Base-by-base conservation (phyloP, 2,329 filamentous ascomycete species). In the Ophiostoma angusticollis region DNA sequence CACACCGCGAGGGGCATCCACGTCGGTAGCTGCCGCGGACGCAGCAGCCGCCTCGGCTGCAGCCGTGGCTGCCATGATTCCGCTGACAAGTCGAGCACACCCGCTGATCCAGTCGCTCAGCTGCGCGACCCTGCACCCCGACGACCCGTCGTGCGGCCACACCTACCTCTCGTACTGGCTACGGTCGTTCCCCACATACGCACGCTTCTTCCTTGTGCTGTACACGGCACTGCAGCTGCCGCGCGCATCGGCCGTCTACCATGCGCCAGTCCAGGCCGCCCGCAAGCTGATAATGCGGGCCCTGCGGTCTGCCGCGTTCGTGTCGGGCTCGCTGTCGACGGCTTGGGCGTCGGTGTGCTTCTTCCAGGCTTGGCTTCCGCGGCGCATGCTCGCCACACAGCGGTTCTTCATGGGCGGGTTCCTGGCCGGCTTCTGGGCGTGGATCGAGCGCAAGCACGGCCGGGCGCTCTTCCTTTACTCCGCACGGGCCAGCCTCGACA, bases 341-440 rank as follows among this genome's bases (percentile, higher is more conserved):
- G 75, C 78, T 23, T 98, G 91, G 91, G 86, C 78, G 1, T 80
- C 77, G 41, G 78, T 95, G 49, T 98, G 89, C 63, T 70, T 95
- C 52, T 86, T 95, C 66, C 84, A 93, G 58, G 65, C 72, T 32
- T 70, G 80, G 52, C 68, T 96, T 2, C 86, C 89, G 0, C 71
- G 80, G 3, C 70, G 70, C 6, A 66, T 86, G 8, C 67, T 95
- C 1, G 74, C 87, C 0, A 87, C 80, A 0, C 82, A 91, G 55
- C 75, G 91, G 17, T 93, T 91, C 68, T 94, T 93, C 68, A 65
- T 95, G 0, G 84, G 84, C 37, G 89, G 91, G 7, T 83, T 89
- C 56, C 53, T 93, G 1, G 85, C 82, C 1, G 91, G 91, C 0
- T 59, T 91, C 19, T 95, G 87, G 78, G 84, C 83, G 0, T 83